Percentiles rank a stretch among this genome's conserved stretches.
phyloP scores from a whole-genome alignment of 2,329 filamentous ascomycete species.

The Tympanopsis confertula region DNA sequence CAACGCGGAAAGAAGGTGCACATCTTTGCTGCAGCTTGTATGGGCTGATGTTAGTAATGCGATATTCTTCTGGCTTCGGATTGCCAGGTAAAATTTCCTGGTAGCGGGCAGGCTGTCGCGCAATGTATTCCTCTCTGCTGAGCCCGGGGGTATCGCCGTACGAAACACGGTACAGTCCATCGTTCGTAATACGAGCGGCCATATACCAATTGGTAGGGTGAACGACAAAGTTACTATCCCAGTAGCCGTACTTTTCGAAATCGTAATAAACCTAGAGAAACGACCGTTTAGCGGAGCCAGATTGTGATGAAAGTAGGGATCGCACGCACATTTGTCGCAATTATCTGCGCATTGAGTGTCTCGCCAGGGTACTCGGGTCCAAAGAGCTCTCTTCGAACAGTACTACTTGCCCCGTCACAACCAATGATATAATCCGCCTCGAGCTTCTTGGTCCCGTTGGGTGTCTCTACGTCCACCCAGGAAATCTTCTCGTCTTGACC shows the following conservation, averaged over 20 bases:
- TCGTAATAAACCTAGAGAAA: constrained; percentile 45
- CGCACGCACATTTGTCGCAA: constrained; percentile 44
- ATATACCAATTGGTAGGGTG: constrained; percentile 51
- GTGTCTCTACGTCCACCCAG: constrained; percentile 30
- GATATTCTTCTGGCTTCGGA: constrained; percentile 45
- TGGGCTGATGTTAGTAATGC: constrained; percentile 35
- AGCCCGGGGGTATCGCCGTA: constrained; percentile 46
- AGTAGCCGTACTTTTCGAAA: constrained; percentile 39
- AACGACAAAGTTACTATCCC: constrained; percentile 48
- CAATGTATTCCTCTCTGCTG: constrained; percentile 36
- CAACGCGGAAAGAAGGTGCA: constrained; percentile 29
- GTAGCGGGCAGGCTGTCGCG: constrained; percentile 41
- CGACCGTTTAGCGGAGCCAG: background rate
- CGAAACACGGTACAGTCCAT: constrained; percentile 51
- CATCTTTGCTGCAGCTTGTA: constrained; percentile 36
- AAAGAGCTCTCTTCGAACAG: constrained; percentile 35
- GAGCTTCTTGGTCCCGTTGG: constrained; percentile 19
- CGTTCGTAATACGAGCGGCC: constrained; percentile 45
- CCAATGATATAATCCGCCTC: constrained; percentile 42
- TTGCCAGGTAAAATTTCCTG: constrained; percentile 45
- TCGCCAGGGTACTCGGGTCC: constrained; percentile 45
- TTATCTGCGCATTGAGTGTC: constrained; percentile 47
- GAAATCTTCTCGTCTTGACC: constrained; percentile 31
- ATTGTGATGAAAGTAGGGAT: background rate
- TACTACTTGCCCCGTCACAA: constrained; percentile 40